phyloP scores from a whole-genome alignment of 768 basidiomycete genomes.

The Rhodocollybia butyracea region DNA sequence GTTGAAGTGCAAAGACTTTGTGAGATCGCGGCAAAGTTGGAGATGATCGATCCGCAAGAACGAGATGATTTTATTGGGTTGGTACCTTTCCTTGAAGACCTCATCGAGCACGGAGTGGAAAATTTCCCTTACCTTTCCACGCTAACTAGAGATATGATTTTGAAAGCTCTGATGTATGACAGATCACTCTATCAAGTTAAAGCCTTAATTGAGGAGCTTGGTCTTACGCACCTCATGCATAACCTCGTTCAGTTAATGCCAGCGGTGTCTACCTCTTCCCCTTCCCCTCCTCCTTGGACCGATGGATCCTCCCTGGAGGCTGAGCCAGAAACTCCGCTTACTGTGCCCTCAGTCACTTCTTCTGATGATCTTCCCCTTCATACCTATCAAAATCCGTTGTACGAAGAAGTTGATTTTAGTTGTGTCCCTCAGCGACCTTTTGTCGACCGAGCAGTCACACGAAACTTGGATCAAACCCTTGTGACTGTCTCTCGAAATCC shows the following conservation, averaged over 20 bases:
- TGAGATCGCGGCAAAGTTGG: not conserved
- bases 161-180: not conserved
- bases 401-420: not conserved
- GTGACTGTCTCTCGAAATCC: too few relatives aligned
- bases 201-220: constrained; percentile 1
- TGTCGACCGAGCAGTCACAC: not conserved
- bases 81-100: constrained; percentile 38
- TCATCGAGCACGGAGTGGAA: constrained; percentile 25
- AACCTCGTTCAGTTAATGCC: too few relatives aligned
- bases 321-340: not conserved
- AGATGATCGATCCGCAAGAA: not conserved
- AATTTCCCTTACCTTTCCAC: not conserved
- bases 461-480: not conserved
- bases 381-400: not conserved
- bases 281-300: not conserved
- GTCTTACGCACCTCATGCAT: too few relatives aligned
- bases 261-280: too few relatives aligned
- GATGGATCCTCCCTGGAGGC: not conserved
- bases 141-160: not conserved
- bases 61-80: constrained; percentile 23
- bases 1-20: not conserved
- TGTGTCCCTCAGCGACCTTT: not conserved
- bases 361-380: too few relatives aligned
- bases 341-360: not conserved
- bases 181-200: constrained; percentile 2